Evolutionary conservation across 1,284 basidiomycete species (phyloP), one percentile per base, ranked within the genome.

Genomic region (Pseudozyma tsukubaensis): DNA sequence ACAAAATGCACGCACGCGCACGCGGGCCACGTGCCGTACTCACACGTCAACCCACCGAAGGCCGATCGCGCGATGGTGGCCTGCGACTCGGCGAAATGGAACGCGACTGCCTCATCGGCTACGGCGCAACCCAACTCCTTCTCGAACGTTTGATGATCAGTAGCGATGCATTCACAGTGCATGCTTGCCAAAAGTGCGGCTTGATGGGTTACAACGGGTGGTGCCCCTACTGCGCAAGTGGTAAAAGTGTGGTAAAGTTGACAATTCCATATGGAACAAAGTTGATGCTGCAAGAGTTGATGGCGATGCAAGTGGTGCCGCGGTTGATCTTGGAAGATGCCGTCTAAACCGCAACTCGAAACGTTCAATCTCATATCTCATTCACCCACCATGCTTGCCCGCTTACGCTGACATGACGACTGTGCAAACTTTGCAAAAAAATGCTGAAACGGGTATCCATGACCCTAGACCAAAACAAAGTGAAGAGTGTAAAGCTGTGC

Each of bases 261-360:
- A 96, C 92, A n/a, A 95, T 99, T 61, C 97, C 97, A 1, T 99
- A 99, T 83, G 97, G 96, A 10, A 94, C 95, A 57, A 99, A 99
- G 86, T 85, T 99, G 67, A 87, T 99, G 49, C 95, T 99, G 88
- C 95, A 99, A 85, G 95, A 98, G 89, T 93, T 94, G 76, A 72
- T 86, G 71, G 85, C 84, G 8, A 87, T 86, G 86, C 85, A 86
- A 66, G 85, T 87, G 43, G 85, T 85, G 0, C 86, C 86, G 0
- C 74, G 86, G n/a, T 78, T 86, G 32, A 83, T 86, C 11, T 72
- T 86, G 29, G 85, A 86, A 51, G 72, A 74, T 40, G 72, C 72
- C 4, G 59, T 74, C 7, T 74, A 54, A 44, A 14, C 35, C 13
- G 35, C 11, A 7, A 12, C 14, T 50, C 48, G n/a, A n/a, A n/a